Evolutionary conservation across 768 basidiomycete species (phyloP).

Genomic region (Rhodotorula toruloides): DNA sequence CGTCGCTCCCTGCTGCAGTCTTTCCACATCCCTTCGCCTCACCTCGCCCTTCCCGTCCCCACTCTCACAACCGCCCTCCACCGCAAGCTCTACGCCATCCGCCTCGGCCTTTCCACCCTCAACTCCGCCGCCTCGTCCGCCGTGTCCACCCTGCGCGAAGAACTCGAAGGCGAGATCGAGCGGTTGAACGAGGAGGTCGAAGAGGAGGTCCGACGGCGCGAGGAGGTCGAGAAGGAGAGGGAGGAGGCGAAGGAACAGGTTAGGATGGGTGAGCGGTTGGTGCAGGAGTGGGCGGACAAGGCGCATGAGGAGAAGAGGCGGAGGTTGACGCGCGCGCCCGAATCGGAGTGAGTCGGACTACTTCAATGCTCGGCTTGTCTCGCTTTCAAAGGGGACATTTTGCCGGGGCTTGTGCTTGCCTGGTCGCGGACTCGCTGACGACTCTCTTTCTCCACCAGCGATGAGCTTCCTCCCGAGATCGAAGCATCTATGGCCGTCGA

Average conservation of each 20-base stretch:
- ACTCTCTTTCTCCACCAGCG: neutral
- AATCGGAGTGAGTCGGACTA: conserved; percentile 12
- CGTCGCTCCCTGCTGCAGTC: conserved; percentile 2
- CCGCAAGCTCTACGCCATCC: conserved; percentile 23
- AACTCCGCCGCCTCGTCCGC: neutral
- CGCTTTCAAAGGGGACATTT: too few species aligned
- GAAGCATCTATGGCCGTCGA: neutral
- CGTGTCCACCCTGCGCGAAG: neutral
- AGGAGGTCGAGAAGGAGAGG: conserved; percentile 1
- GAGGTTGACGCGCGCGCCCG: conserved; percentile 1
- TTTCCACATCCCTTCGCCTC: conserved; percentile 8
- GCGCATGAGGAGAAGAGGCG: neutral
- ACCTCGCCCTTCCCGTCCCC: conserved; percentile 11
- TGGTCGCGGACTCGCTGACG: neutral
- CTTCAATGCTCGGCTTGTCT: too few species aligned
- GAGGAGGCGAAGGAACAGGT: neutral
- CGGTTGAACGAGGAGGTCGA: neutral
- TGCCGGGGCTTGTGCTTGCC: too few species aligned
- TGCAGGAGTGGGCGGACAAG: conserved; percentile 9
- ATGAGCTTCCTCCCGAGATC: neutral
- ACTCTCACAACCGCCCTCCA: conserved; percentile 8
- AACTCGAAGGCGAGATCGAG: conserved; percentile 12
- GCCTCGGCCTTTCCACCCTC: conserved; percentile 11
- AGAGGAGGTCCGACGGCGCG: neutral
- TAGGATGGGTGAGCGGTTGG: conserved; percentile 12